These are phyloP conservation scores for Myxozyma neotropica DNA, from an alignment of 805 yeast species.

Conservation along the genomic window DNA sequence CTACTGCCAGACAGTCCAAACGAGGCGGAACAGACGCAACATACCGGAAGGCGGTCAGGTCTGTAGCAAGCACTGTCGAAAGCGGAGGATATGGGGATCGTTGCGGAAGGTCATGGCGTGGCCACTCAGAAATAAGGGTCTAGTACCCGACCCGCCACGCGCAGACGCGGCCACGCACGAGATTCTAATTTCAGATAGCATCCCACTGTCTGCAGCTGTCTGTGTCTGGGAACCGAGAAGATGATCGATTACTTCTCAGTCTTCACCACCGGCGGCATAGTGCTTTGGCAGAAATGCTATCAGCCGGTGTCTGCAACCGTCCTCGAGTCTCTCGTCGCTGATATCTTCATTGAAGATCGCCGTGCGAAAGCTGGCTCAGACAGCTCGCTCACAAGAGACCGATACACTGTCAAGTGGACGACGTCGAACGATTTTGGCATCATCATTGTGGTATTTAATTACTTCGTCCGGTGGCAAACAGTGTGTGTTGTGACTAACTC, in stretches of 20 bases:
- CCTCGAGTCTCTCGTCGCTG: conserved; percentile 54
- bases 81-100: neutral
- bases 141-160: neutral
- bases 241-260: conserved; percentile 55
- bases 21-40: too few species aligned
- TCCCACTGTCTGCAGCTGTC: neutral
- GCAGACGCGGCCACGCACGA: neutral
- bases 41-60: too few species aligned
- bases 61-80: too few species aligned
- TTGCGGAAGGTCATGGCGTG: neutral
- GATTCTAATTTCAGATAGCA: neutral
- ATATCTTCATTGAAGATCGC: conserved; percentile 48
- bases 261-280: conserved; percentile 57
- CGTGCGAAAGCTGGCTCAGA: conserved; percentile 7
- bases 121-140: neutral
- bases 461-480: too few species aligned
- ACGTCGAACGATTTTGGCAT: conserved; percentile 49
- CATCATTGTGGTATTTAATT: conserved; percentile 41
- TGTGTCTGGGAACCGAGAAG: neutral
- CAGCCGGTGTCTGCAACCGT: conserved; percentile 47
- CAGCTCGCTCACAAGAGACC: conserved; percentile 40
- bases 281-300: conserved; percentile 52
- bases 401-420: conserved; percentile 52
- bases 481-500: too few species aligned
- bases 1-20: too few species aligned